phyloP scores from a whole-genome alignment of 345 rosid genomes.

The Hibiscus trionum region DNA sequence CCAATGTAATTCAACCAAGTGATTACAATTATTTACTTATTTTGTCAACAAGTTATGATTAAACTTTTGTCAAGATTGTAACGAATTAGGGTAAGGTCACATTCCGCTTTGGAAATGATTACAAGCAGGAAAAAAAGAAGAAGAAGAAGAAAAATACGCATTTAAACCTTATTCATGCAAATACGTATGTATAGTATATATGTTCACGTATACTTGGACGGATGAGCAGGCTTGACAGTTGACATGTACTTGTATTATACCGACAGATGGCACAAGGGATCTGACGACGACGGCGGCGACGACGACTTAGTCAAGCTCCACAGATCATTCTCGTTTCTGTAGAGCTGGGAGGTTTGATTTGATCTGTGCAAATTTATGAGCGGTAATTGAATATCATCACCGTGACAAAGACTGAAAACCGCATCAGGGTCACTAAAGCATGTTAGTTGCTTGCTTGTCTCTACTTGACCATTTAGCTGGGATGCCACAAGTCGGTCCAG shows the following conservation, averaged over 20 bases:
- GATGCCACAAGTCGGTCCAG: conserved; percentile 87
- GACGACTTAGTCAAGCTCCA: conserved; percentile 65
- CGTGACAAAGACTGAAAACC: conserved; percentile 32
- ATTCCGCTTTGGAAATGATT: conserved; percentile 19
- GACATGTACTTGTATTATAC: conserved; percentile 28
- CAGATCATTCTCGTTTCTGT: conserved; percentile 37
- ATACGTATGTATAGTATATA: neutral
- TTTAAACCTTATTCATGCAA: conserved; percentile 9
- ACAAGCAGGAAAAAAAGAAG: conserved; percentile 14
- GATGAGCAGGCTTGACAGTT: no score
- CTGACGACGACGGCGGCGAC: conserved; percentile 53
- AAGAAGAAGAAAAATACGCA: neutral
- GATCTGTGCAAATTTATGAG: conserved; percentile 31
- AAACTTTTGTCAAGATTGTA: conserved; percentile 23
- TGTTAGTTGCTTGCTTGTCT: conserved; percentile 38
- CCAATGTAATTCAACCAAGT: conserved; percentile 24
- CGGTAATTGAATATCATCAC: conserved; percentile 33
- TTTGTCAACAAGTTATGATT: conserved; percentile 29
- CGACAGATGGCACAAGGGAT: conserved; percentile 66
- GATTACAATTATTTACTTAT: conserved; percentile 19
- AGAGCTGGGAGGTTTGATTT: conserved; percentile 18
- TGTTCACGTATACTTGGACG: neutral
- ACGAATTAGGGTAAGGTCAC: conserved; percentile 28
- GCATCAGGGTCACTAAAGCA: conserved; percentile 37
- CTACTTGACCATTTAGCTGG: conserved; percentile 63